phyloP scores from a whole-genome alignment of 2,329 filamentous ascomycete species.

The Bipolaris victoriae region DNA sequence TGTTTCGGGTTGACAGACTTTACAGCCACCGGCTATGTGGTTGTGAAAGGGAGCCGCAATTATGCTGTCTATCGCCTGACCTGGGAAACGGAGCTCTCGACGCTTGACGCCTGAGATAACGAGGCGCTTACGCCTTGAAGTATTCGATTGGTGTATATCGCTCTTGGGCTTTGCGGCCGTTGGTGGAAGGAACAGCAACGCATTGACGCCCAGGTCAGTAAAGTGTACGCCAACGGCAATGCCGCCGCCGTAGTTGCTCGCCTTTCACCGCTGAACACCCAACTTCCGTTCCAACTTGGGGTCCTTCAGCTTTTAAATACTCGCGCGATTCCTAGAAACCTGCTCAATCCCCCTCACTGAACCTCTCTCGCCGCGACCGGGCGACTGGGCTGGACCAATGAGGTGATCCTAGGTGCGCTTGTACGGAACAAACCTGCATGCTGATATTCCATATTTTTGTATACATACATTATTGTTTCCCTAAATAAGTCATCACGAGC shows the following conservation, averaged over 20 bases:
- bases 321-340: background rate
- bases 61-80: background rate
- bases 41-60: background rate
- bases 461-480: background rate
- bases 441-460: too few relatives aligned
- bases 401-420: background rate
- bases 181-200: background rate
- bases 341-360: constrained; percentile 6
- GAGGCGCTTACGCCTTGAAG: background rate
- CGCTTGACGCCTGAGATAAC: background rate
- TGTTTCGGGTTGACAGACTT: constrained; percentile 4
- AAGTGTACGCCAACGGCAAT: background rate
- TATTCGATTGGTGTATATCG: background rate
- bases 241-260: background rate
- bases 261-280: background rate
- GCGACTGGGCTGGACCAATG: background rate
- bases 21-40: constrained; percentile 2
- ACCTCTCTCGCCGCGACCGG: background rate
- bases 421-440: background rate
- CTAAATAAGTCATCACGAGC: background rate
- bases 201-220: background rate
- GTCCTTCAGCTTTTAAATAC: constrained; percentile 1
- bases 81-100: background rate
- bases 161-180: background rate
- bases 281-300: background rate